Base-by-base conservation (phyloP, 129 eudicot species). In the Chrysanthemum makinoi region DNA sequence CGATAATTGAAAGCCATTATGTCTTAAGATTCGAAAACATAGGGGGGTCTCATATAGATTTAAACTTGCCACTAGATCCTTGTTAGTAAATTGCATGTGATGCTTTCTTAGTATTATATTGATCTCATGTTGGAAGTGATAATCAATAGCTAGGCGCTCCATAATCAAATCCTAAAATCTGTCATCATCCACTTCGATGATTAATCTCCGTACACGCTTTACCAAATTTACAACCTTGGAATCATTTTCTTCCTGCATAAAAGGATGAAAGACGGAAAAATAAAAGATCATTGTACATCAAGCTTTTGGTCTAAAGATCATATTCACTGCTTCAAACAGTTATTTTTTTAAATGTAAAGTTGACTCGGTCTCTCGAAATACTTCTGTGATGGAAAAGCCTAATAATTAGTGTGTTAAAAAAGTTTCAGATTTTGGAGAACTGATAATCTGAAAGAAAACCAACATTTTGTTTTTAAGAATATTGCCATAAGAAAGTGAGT, bases 11-110 rank as follows among this genome's bases (percentile, higher is more conserved):
- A 73, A 77, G 9, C 87, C 91, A 20, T 84, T 62, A 19, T 89
- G 89, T 64, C 96, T 80, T 15, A 89, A 62, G 20, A 89, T 65
- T 24, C 91, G 80, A 66, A 89, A 88, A 26, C 48, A 62, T 8
- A 81, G 67, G 0, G 96, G 82, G 79, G 75, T 72, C 24, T 71
- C 67, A 22, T 19, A 54, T 16, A 84, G 88, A 62, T 61, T 70
- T 24, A 8, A 44, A 39, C 46, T 2, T 70, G n/a, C 30, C 53
- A 7, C n/a, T 8, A 6, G 14, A 13, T 22, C 55, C 14, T 61
- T 10, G 16, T 65, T 8, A 14, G 19, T 71, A 18, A 66, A 26
- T 30, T 52, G 56, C 65, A 10, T 15, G 67, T 75, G 69, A 14
- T 70, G 69, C 18, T 17, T 26, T 60, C 30, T 11, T 10, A 83